These are phyloP conservation scores for Monotropa hypopitys DNA, from an alignment of 179 eudicot species.

Conservation along the genomic window DNA sequence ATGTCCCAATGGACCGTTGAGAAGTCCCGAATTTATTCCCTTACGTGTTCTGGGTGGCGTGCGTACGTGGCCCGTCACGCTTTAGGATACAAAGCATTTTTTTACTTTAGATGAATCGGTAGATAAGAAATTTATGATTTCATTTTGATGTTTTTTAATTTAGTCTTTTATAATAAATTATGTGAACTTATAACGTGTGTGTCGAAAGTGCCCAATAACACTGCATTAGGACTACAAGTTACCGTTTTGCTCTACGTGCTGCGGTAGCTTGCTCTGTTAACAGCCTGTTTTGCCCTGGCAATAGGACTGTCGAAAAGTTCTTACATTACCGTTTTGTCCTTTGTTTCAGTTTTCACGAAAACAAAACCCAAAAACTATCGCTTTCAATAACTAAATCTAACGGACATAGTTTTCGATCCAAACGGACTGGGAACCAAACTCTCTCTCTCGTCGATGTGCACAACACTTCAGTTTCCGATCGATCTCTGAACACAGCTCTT, in stretches of 20 bases:
- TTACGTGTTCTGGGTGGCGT: too few relatives aligned
- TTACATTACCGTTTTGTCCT: neutral
- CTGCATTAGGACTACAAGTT: too few relatives aligned
- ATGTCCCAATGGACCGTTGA: too few relatives aligned
- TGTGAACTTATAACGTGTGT: too few relatives aligned
- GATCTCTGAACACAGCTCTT: neutral
- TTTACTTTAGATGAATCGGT: too few relatives aligned
- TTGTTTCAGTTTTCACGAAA: neutral
- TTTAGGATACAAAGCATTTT: too few relatives aligned
- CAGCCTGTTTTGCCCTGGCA: neutral
- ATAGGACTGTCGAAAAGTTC: neutral
- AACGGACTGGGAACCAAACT: neutral
- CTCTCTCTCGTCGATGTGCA: neutral
- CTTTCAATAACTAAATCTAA: neutral
- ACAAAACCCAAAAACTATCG: neutral
- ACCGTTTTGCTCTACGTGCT: neutral
- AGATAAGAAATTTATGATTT: too few relatives aligned
- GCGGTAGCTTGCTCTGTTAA: neutral
- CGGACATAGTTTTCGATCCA: conserved; percentile 1
- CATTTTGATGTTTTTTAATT: too few relatives aligned
- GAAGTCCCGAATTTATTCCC: too few relatives aligned
- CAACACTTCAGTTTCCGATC: neutral
- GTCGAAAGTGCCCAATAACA: too few relatives aligned
- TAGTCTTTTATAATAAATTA: too few relatives aligned
- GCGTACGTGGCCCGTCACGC: too few relatives aligned